Conservation (phyloP, 257 asterid genomes). For the Jacaranda mimosifolia region DNA sequence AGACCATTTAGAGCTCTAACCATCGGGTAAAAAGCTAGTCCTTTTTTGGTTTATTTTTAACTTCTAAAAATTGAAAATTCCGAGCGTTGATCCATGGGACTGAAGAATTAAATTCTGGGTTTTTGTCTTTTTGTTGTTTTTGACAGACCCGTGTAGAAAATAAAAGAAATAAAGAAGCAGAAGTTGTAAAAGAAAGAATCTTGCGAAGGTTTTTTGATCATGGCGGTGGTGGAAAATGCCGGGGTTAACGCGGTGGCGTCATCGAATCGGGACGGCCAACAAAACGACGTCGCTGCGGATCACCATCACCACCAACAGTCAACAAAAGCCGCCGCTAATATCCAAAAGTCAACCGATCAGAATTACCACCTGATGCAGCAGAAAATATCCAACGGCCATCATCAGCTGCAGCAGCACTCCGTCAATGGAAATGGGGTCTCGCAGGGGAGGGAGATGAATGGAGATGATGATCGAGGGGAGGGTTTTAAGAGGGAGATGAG, state of each 20-base stretch:
- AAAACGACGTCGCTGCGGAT: conserved; percentile 54
- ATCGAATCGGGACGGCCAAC: conserved; percentile 63
- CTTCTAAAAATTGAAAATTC: background rate
- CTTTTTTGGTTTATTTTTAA: background rate
- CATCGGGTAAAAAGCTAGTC: conserved; percentile 48
- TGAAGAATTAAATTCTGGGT: conserved; percentile 25
- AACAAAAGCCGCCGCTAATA: conserved; percentile 40
- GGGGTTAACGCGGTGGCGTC: conserved; percentile 58
- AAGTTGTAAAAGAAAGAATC: background rate
- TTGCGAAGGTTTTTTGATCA: conserved; percentile 50
- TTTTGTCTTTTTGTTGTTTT: conserved; percentile 9
- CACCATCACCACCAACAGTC: conserved; percentile 47
- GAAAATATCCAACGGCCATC: conserved; percentile 50
- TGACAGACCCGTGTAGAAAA: conserved; percentile 18
- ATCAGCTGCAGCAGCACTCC: conserved; percentile 37
- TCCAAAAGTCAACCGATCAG: conserved; percentile 67
- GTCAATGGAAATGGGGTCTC: conserved; percentile 44
- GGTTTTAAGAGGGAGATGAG: conserved; percentile 77
- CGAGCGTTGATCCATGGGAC: conserved; percentile 47
- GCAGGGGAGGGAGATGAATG: conserved; percentile 36
- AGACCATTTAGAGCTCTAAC: conserved; percentile 49
- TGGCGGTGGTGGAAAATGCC: conserved; percentile 93
- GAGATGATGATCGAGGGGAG: conserved; percentile 55
- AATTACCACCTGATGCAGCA: conserved; percentile 53
- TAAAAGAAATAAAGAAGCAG: background rate